Percentiles rank a stretch among this genome's conserved stretches.
Evolutionary conservation across 768 basidiomycete genomes (phyloP).

Genomic region (Omphalotus guepiniiformis): DNA sequence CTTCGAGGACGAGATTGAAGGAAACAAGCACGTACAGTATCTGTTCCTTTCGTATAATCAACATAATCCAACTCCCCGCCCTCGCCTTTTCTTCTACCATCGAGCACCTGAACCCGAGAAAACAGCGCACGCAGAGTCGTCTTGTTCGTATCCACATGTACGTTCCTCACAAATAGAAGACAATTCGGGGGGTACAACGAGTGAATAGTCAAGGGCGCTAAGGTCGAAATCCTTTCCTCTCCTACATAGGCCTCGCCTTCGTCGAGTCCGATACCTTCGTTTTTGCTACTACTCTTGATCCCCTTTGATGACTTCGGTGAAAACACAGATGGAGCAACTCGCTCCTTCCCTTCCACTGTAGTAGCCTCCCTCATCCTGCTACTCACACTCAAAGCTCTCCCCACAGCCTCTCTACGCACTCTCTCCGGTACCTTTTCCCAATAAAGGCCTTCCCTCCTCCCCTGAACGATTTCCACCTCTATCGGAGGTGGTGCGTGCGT

Average conservation of each 20-base stretch:
- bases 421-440: slow-evolving; percentile 81
- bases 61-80: slow-evolving; percentile 52
- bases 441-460: slow-evolving; percentile 65
- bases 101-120: slow-evolving; percentile 46
- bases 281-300: too few relatives aligned
- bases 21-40: slow-evolving; percentile 64
- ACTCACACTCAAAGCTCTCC: slow-evolving; percentile 32
- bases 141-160: slow-evolving; percentile 77
- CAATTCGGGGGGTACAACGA: slow-evolving; percentile 54
- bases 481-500: slow-evolving; percentile 26
- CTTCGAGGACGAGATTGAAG: too few relatives aligned
- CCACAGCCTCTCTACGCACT: slow-evolving; percentile 57
- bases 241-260: too few relatives aligned
- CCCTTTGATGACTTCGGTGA: too few relatives aligned
- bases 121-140: slow-evolving; percentile 64
- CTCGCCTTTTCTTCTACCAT: neutral
- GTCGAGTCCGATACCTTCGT: too few relatives aligned
- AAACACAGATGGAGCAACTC: too few relatives aligned
- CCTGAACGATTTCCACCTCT: slow-evolving; percentile 51
- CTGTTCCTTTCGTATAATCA: slow-evolving; percentile 75
- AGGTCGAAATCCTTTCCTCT: too few relatives aligned
- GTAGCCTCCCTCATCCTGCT: too few relatives aligned
- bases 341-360: too few relatives aligned
- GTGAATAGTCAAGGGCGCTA: too few relatives aligned
- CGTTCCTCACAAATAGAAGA: slow-evolving; percentile 65